A percentile compares a stretch with the other conserved stretches of the same genome.
phyloP scores from a whole-genome alignment of 2,329 filamentous ascomycete species.

The Microdochium paspali region DNA sequence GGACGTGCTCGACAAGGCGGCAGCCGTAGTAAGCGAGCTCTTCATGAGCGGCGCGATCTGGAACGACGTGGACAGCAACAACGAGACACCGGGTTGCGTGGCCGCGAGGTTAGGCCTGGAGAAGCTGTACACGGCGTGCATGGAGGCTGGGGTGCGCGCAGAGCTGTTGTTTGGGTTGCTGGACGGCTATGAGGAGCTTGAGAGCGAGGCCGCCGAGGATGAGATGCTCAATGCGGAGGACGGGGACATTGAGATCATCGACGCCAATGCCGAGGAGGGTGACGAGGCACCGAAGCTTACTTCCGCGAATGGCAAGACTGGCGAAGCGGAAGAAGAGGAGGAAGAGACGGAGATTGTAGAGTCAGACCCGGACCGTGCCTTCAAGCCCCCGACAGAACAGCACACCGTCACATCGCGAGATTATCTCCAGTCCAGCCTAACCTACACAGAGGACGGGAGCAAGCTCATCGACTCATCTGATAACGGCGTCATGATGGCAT shows the following conservation, averaged over 20 bases:
- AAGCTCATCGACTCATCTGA: slow-evolving; percentile 64
- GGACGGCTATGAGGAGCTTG: slow-evolving; percentile 70
- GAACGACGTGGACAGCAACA: slow-evolving; percentile 83
- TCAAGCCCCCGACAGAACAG: slow-evolving; percentile 19
- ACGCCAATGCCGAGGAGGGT: slow-evolving; percentile 15
- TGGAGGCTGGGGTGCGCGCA: slow-evolving; percentile 83
- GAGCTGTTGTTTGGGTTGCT: slow-evolving; percentile 78
- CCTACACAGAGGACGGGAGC: slow-evolving; percentile 46
- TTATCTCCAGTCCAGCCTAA: slow-evolving; percentile 60
- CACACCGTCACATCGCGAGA: slow-evolving; percentile 51
- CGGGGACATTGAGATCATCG: slow-evolving; percentile 12
- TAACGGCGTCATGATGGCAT: slow-evolving; percentile 91
- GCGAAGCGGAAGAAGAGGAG: slow-evolving; percentile 10
- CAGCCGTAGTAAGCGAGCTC: slow-evolving; percentile 62
- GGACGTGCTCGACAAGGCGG: slow-evolving; percentile 33
- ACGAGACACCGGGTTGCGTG: slow-evolving; percentile 87
- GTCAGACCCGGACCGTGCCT: slow-evolving; percentile 16
- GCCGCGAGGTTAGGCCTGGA: slow-evolving; percentile 60
- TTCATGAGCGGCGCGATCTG: slow-evolving; percentile 88
- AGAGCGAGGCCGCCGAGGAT: slow-evolving; percentile 39
- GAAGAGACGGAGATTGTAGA: slow-evolving; percentile 14
- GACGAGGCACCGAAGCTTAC: slow-evolving; percentile 20
- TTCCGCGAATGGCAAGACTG: slow-evolving; percentile 7
- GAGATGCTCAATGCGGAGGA: slow-evolving; percentile 30
- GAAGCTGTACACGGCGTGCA: slow-evolving; percentile 70